These are phyloP conservation scores for Colletotrichum zoysiae DNA, from an alignment of 2,329 filamentous ascomycete species.

Conservation along the genomic window DNA sequence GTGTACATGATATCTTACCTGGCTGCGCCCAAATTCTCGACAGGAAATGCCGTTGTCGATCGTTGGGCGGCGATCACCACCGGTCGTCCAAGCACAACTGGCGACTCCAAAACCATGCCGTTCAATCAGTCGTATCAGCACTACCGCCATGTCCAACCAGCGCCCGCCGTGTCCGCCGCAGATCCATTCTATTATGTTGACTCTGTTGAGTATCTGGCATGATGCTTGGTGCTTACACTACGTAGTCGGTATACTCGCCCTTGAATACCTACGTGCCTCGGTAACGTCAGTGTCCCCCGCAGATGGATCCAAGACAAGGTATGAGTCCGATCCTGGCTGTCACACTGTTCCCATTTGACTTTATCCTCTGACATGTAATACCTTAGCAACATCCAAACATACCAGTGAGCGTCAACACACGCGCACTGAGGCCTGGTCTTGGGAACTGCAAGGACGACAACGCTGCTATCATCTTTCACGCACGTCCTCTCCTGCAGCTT, in stretches of 20 bases:
- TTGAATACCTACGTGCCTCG: no score
- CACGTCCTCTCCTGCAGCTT: not conserved
- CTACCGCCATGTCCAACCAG: not conserved
- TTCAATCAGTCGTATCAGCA: constrained; percentile 9
- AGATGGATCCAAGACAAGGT: not conserved
- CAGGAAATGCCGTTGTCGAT: constrained; percentile 22
- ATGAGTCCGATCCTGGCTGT: not conserved
- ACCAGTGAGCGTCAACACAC: no score
- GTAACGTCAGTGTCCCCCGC: not conserved
- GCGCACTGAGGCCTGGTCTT: not conserved
- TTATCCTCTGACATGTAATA: not conserved
- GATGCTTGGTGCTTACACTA: no score
- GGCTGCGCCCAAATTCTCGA: not conserved
- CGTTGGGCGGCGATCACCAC: constrained; percentile 16
- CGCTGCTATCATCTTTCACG: not conserved
- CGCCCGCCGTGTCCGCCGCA: not conserved
- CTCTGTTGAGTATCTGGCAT: no score
- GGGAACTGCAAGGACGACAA: not conserved
- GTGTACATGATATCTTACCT: not conserved
- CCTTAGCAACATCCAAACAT: not conserved
- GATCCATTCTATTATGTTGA: not conserved
- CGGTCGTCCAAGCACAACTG: not conserved
- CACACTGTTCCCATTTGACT: not conserved
- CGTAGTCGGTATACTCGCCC: no score
- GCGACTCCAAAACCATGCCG: not conserved